phyloP scores from a whole-genome alignment of 2,329 filamentous ascomycete genomes.

The Pestalotiopsis sp. region DNA sequence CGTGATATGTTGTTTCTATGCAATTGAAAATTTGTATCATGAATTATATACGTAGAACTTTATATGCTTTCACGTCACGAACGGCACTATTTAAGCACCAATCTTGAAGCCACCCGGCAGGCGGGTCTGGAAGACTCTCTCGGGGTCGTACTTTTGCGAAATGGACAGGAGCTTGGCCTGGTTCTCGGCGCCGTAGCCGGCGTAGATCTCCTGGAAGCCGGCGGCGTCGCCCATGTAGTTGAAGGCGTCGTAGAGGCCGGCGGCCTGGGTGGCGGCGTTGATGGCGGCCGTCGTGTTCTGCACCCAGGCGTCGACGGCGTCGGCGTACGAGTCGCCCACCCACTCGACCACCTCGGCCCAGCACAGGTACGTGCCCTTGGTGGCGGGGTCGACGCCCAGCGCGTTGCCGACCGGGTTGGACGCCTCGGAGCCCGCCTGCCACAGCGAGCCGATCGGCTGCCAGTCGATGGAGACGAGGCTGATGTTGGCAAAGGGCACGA shows the following conservation, averaged over 20 bases:
- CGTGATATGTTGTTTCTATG: not conserved
- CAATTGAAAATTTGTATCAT: not conserved
- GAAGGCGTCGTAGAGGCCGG: conserved; percentile 37
- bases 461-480: conserved; percentile 24
- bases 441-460: conserved; percentile 35
- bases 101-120: conserved; percentile 19
- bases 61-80: not conserved
- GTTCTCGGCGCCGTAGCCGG: conserved; percentile 35
- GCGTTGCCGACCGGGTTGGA: conserved; percentile 35
- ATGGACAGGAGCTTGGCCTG: conserved; percentile 23
- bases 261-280: conserved; percentile 24
- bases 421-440: conserved; percentile 25
- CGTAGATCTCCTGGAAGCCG: conserved; percentile 35
- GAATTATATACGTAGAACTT: not conserved
- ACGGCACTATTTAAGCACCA: conserved; percentile 5
- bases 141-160: conserved; percentile 26
- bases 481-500: conserved; percentile 18
- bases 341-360: conserved; percentile 27
- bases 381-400: conserved; percentile 32
- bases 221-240: conserved; percentile 43
- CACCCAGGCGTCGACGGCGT: conserved; percentile 23
- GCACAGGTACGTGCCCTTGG: conserved; percentile 26
- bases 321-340: conserved; percentile 24
- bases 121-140: conserved; percentile 16
- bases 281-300: conserved; percentile 22